These are phyloP conservation scores for Rhodotorula kratochvilovae DNA, from an alignment of 768 basidiomycete species.

Conservation along the genomic window DNA sequence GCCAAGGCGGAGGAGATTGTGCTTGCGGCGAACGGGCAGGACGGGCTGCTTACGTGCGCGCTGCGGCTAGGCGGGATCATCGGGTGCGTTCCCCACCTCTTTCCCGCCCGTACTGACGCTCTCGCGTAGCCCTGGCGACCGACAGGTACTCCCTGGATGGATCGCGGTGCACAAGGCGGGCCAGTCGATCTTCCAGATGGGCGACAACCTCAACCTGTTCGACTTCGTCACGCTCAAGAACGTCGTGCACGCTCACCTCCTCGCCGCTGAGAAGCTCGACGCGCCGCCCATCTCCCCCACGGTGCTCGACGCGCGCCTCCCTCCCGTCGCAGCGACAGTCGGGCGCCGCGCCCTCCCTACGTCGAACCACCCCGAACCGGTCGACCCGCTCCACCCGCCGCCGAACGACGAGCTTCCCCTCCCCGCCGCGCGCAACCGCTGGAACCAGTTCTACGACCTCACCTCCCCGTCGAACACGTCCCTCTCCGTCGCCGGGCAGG, in stretches of 20 bases:
- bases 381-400: neutral
- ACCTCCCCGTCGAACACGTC: neutral
- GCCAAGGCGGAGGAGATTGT: slow-evolving; percentile 78
- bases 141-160: slow-evolving; percentile 73
- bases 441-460: slow-evolving; percentile 25
- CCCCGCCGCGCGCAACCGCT: slow-evolving; percentile 23
- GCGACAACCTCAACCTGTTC: slow-evolving; percentile 83
- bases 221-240: slow-evolving; percentile 97
- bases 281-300: slow-evolving; percentile 41
- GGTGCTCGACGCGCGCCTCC: slow-evolving; percentile 48
- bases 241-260: slow-evolving; percentile 84
- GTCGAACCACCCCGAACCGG: neutral
- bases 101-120: neutral
- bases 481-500: slow-evolving; percentile 76
- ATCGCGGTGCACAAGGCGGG: slow-evolving; percentile 69
- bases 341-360: slow-evolving; percentile 5
- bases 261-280: slow-evolving; percentile 79
- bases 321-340: slow-evolving; percentile 40
- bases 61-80: slow-evolving; percentile 90
- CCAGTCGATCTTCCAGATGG: slow-evolving; percentile 88
- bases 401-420: neutral
- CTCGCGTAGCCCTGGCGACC: slow-evolving; percentile 72
- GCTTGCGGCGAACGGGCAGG: slow-evolving; percentile 76
- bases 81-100: slow-evolving; percentile 57
- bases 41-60: slow-evolving; percentile 79